Evolutionary conservation across 2,329 filamentous ascomycete genomes (phyloP).

Genomic region (Ramichloridium luteum): DNA sequence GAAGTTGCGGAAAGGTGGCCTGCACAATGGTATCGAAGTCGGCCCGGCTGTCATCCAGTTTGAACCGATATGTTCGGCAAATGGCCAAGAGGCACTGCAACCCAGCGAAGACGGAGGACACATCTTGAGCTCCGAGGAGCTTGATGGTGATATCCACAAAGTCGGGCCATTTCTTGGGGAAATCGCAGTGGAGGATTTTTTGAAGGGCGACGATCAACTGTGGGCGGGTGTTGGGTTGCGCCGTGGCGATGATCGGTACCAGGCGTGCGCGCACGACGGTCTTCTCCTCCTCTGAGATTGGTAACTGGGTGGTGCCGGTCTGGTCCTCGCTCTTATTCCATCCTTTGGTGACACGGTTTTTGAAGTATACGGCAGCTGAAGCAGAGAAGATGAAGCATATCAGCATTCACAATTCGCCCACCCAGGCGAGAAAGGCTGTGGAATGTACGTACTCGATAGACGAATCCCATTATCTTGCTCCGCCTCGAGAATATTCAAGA

Average conservation of each 20-base stretch:
- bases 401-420: too few relatives aligned
- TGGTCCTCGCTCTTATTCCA: conserved; percentile 73
- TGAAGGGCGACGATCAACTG: conserved; percentile 91
- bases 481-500: conserved; percentile 78
- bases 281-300: conserved; percentile 86
- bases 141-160: conserved; percentile 90
- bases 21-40: conserved; percentile 95
- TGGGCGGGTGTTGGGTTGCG: conserved; percentile 65
- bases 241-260: conserved; percentile 74
- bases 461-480: conserved; percentile 79
- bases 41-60: conserved; percentile 64
- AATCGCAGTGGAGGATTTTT: conserved; percentile 92
- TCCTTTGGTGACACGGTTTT: conserved; percentile 88
- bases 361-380: conserved; percentile 88
- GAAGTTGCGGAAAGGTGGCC: conserved; percentile 74
- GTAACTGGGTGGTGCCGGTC: conserved; percentile 44
- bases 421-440: too few relatives aligned
- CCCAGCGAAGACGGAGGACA: conserved; percentile 78
- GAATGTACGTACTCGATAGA: conserved; percentile 59
- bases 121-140: conserved; percentile 75
- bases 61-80: conserved; percentile 91
- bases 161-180: conserved; percentile 83
- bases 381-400: conserved; percentile 16
- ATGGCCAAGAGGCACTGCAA: conserved; percentile 89
- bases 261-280: conserved; percentile 73